These are phyloP conservation scores for Trichoderma semiorbis DNA, from an alignment of 2,329 filamentous ascomycete species.

Conservation along the genomic window DNA sequence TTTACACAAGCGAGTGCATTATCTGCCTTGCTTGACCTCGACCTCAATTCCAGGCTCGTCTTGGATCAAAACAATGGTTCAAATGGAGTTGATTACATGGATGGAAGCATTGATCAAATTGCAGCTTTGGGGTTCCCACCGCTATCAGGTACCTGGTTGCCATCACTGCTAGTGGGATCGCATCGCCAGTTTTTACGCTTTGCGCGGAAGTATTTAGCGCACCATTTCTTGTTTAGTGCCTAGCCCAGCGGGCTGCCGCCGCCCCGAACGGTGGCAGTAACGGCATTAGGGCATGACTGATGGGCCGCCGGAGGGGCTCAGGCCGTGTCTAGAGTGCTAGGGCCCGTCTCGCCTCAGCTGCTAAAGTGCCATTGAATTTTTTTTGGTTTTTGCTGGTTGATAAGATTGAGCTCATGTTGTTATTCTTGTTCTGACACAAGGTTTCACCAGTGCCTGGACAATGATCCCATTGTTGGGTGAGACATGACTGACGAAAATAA, in stretches of 20 bases:
- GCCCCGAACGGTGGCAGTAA: constrained; percentile 9
- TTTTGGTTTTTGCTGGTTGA: background rate
- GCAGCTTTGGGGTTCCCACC: background rate
- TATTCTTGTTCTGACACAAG: background rate
- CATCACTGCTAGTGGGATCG: background rate
- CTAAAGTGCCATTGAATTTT: background rate
- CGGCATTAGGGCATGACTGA: background rate
- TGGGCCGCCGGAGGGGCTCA: background rate
- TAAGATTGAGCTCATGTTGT: background rate
- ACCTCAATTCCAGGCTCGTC: background rate
- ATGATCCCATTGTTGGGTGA: constrained; percentile 5
- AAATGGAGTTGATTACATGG: background rate
- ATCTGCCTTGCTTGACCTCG: background rate
- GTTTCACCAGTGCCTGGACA: background rate
- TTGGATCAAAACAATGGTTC: background rate
- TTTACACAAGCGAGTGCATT: background rate
- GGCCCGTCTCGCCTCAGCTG: background rate
- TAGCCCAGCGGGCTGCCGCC: background rate
- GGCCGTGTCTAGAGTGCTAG: background rate
- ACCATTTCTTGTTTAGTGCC: background rate
- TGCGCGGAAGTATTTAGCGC: background rate
- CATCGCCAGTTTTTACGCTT: constrained; percentile 6
- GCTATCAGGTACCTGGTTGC: background rate
- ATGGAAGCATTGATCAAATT: background rate
- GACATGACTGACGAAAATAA: background rate